phyloP scores from a whole-genome alignment of 2,329 filamentous ascomycete species.

The Botrytis sinoallii region DNA sequence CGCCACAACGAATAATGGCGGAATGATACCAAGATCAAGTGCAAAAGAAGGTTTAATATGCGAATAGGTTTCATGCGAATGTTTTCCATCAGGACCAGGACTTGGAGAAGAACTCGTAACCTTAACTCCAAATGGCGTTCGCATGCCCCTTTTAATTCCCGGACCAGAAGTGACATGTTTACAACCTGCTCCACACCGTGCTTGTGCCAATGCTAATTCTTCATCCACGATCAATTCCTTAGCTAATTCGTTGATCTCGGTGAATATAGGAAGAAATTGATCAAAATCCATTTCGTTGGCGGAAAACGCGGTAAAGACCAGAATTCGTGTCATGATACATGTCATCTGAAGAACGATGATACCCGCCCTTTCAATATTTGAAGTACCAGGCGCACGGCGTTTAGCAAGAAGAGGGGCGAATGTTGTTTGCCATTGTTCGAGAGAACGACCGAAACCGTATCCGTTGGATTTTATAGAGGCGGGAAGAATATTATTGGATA shows the following conservation, averaged over 20 bases:
- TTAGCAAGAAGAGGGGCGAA: conserved; percentile 54
- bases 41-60: conserved; percentile 44
- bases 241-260: conserved; percentile 54
- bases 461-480: conserved; percentile 29
- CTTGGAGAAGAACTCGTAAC: neutral
- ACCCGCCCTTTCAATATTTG: conserved; percentile 54
- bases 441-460: conserved; percentile 47
- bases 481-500: conserved; percentile 48
- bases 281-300: conserved; percentile 59
- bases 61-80: conserved; percentile 19
- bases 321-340: conserved; percentile 54
- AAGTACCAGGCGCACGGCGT: conserved; percentile 45
- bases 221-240: conserved; percentile 51
- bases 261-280: conserved; percentile 50
- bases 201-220: conserved; percentile 29
- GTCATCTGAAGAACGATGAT: conserved; percentile 62
- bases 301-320: conserved; percentile 60
- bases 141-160: neutral
- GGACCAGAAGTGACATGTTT: conserved; percentile 26
- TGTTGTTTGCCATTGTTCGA: conserved; percentile 54
- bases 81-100: conserved; percentile 19
- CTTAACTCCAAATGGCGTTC: conserved; percentile 14
- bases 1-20: conserved; percentile 35
- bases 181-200: conserved; percentile 23
- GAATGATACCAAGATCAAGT: conserved; percentile 35